Percentiles rank a stretch among this genome's conserved stretches.
Evolutionary conservation across 1,284 basidiomycete genomes (phyloP).

Genomic region (Irpex sp.): DNA sequence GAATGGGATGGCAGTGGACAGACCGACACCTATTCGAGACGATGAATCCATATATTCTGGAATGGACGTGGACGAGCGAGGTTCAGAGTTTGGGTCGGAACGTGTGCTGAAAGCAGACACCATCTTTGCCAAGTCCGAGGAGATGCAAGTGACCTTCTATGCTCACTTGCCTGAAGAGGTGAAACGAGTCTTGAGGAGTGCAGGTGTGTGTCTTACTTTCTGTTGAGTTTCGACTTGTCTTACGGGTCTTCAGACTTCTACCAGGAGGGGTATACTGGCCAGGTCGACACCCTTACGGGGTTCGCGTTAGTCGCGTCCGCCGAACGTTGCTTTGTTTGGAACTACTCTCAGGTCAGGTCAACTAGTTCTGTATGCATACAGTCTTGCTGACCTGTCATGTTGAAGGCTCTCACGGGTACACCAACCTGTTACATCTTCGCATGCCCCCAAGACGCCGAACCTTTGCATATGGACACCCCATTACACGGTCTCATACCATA

Average conservation of each 20-base stretch:
- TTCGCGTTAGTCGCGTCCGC: slow-evolving; percentile 70
- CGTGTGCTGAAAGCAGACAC: slow-evolving; percentile 40
- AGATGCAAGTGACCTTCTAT: slow-evolving; percentile 66
- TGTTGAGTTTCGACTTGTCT: not conserved
- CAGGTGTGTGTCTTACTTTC: slow-evolving; percentile 40
- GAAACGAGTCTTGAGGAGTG: slow-evolving; percentile 62
- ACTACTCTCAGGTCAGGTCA: slow-evolving; percentile 57
- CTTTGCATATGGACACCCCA: slow-evolving; percentile 44
- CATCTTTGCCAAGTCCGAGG: slow-evolving; percentile 69
- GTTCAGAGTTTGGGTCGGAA: slow-evolving; percentile 21
- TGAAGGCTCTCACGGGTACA: slow-evolving; percentile 53
- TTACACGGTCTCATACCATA: slow-evolving; percentile 69
- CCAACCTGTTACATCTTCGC: slow-evolving; percentile 83
- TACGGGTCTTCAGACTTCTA: slow-evolving; percentile 51
- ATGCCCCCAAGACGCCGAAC: slow-evolving; percentile 44
- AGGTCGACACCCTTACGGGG: slow-evolving; percentile 66
- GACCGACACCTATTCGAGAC: slow-evolving; percentile 21
- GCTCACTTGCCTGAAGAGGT: slow-evolving; percentile 70
- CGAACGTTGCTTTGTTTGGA: slow-evolving; percentile 80
- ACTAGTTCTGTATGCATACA: slow-evolving; percentile 1
- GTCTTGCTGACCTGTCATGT: not conserved
- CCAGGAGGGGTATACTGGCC: slow-evolving; percentile 62
- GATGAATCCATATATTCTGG: slow-evolving; percentile 33
- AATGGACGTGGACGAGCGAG: slow-evolving; percentile 25
- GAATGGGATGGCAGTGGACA: not conserved